These are phyloP conservation scores for Globisporangium lucens DNA, from an alignment of 352 stramenopile species.

Conservation along the genomic window DNA sequence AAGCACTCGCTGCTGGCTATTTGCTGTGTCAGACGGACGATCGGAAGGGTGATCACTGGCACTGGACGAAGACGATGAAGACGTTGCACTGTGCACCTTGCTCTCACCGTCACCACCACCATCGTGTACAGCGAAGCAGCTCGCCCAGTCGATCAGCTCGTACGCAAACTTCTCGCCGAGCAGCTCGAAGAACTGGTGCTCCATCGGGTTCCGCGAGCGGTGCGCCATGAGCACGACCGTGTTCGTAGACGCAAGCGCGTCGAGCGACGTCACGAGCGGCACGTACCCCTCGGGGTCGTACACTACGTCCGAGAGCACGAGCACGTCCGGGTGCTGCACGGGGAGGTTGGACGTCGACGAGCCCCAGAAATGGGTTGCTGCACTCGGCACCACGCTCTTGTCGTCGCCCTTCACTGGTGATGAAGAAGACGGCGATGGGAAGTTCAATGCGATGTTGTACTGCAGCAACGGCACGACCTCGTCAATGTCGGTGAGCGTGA, in stretches of 20 bases:
- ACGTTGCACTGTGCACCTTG: neutral
- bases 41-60: neutral
- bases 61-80: neutral
- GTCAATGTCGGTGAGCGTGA: constrained; percentile 74
- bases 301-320: constrained; percentile 79
- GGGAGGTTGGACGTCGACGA: constrained; percentile 32
- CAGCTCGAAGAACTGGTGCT: constrained; percentile 78
- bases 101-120: neutral
- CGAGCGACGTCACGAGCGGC: constrained; percentile 59
- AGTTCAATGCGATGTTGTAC: constrained; percentile 80
- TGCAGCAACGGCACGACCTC: constrained; percentile 70
- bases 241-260: constrained; percentile 29
- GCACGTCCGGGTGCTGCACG: constrained; percentile 41
- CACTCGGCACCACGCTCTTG: constrained; percentile 16
- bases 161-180: constrained; percentile 41
- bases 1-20: constrained; percentile 30
- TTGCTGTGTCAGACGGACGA: neutral
- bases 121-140: constrained; percentile 10
- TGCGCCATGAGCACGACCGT: constrained; percentile 76
- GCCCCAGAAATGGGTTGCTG: constrained; percentile 58
- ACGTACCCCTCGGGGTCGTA: constrained; percentile 76
- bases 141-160: constrained; percentile 48
- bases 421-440: neutral
- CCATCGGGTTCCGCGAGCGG: constrained; percentile 73
- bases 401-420: neutral